Evolutionary conservation across 2,329 filamentous ascomycete genomes (phyloP).

Genomic region (Scopulariopsis brevicaulis): DNA sequence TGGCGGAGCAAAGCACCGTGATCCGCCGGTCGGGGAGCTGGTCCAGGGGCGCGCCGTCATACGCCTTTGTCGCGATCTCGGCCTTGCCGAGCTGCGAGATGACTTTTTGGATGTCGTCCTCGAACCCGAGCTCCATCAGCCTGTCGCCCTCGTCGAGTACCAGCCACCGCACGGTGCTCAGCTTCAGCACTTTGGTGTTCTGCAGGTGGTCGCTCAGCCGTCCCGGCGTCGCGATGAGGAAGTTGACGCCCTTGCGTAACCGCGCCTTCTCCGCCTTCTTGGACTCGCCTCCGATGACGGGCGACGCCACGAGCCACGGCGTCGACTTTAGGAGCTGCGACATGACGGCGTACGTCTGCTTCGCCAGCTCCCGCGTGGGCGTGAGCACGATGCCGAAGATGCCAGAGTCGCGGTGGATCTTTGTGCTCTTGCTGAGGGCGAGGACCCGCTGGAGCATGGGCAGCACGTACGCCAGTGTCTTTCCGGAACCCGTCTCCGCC

Average conservation of each 20-base stretch:
- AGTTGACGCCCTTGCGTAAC: slow-evolving; percentile 87
- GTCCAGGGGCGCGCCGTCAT: slow-evolving; percentile 44
- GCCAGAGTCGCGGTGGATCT: slow-evolving; percentile 73
- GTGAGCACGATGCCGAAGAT: slow-evolving; percentile 91
- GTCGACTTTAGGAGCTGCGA: slow-evolving; percentile 79
- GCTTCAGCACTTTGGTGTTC: slow-evolving; percentile 79
- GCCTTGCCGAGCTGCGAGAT: slow-evolving; percentile 66
- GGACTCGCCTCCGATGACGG: slow-evolving; percentile 59
- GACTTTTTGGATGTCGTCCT: slow-evolving; percentile 83
- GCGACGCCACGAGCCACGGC: slow-evolving; percentile 88
- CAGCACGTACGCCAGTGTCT: slow-evolving; percentile 90
- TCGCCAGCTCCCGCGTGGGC: slow-evolving; percentile 86
- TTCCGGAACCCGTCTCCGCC: slow-evolving; percentile 93
- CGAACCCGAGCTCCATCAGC: slow-evolving; percentile 97
- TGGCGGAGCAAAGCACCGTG: slow-evolving; percentile 90
- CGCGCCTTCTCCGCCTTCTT: slow-evolving; percentile 83
- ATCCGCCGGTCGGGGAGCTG: slow-evolving; percentile 65
- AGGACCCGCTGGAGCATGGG: slow-evolving; percentile 86
- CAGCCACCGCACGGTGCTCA: slow-evolving; percentile 85
- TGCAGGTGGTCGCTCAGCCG: slow-evolving; percentile 84
- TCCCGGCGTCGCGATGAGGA: slow-evolving; percentile 88
- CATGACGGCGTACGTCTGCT: slow-evolving; percentile 81
- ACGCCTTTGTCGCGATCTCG: slow-evolving; percentile 44
- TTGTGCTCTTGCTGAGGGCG: slow-evolving; percentile 50
- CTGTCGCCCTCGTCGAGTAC: slow-evolving; percentile 93